phyloP scores from a whole-genome alignment of 2,329 filamentous ascomycete species.

The Alternaria ventricosa region DNA sequence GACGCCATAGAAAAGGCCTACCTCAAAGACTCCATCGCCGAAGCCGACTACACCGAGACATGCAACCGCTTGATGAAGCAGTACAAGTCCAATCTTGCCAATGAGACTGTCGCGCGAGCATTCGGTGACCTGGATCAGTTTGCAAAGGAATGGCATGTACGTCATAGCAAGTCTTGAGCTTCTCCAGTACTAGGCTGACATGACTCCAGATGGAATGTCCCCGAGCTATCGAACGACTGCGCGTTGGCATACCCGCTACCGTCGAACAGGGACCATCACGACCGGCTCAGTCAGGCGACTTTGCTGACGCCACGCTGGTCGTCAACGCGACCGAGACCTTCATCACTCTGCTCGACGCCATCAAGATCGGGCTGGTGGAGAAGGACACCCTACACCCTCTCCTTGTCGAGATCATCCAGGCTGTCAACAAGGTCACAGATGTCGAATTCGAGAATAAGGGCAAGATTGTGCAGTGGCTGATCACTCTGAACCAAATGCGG shows the following conservation, averaged over 20 bases:
- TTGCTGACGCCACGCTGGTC: slow-evolving; percentile 70
- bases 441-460: slow-evolving; percentile 92
- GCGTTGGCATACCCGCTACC: slow-evolving; percentile 91
- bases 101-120: slow-evolving; percentile 86
- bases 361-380: slow-evolving; percentile 88
- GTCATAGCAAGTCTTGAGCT: slow-evolving; percentile 41
- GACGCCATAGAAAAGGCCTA: slow-evolving; percentile 97
- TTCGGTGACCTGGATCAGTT: slow-evolving; percentile 91
- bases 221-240: slow-evolving; percentile 88
- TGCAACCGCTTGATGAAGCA: slow-evolving; percentile 93
- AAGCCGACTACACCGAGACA: slow-evolving; percentile 93
- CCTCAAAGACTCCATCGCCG: slow-evolving; percentile 90
- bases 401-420: slow-evolving; percentile 93
- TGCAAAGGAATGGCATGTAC: slow-evolving; percentile 88
- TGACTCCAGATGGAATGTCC: slow-evolving; percentile 82
- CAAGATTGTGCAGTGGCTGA: slow-evolving; percentile 99
- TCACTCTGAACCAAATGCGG: slow-evolving; percentile 96
- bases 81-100: slow-evolving; percentile 91
- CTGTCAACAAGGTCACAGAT: slow-evolving; percentile 95
- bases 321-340: slow-evolving; percentile 95
- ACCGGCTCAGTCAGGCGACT: slow-evolving; percentile 46
- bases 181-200: slow-evolving; percentile 17
- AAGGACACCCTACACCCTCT: slow-evolving; percentile 97
- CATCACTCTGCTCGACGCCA: slow-evolving; percentile 94
- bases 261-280: slow-evolving; percentile 63